These are phyloP conservation scores for Russula sp. DNA, from an alignment of 768 basidiomycete species.

Conservation along the genomic window DNA sequence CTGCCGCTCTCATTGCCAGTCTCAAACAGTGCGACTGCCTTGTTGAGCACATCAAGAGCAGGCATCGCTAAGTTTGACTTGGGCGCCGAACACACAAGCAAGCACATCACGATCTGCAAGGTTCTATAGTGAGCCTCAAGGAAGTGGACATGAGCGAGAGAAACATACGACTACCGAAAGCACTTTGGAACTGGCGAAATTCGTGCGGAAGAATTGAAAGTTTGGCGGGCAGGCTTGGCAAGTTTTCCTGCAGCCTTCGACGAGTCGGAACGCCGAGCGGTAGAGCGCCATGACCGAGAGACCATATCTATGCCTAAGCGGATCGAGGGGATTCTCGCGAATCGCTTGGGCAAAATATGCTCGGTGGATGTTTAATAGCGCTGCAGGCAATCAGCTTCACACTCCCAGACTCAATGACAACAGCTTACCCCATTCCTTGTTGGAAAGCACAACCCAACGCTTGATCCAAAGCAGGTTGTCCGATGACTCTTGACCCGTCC, in stretches of 20 bases:
- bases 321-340: conserved; percentile 48
- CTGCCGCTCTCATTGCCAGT: conserved; percentile 23
- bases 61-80: conserved; percentile 31
- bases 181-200: conserved; percentile 57
- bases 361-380: conserved; percentile 57
- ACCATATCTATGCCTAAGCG: conserved; percentile 53
- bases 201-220: conserved; percentile 38
- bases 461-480: conserved; percentile 9
- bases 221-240: conserved; percentile 33
- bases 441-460: conserved; percentile 21
- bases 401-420: conserved; percentile 15
- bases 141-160: neutral
- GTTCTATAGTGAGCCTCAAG: neutral
- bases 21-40: conserved; percentile 28
- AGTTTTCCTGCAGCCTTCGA: conserved; percentile 40
- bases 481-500: conserved; percentile 20
- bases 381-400: conserved; percentile 27
- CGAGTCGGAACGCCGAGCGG: conserved; percentile 62
- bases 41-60: conserved; percentile 33
- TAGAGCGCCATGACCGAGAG: conserved; percentile 68
- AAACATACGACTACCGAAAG: conserved; percentile 56
- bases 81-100: conserved; percentile 33
- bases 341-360: conserved; percentile 62
- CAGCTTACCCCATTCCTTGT: conserved; percentile 28
- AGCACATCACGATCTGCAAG: conserved; percentile 37